phyloP scores from a whole-genome alignment of 1,139 yeast species.

The Suhomyces yuchorum region DNA sequence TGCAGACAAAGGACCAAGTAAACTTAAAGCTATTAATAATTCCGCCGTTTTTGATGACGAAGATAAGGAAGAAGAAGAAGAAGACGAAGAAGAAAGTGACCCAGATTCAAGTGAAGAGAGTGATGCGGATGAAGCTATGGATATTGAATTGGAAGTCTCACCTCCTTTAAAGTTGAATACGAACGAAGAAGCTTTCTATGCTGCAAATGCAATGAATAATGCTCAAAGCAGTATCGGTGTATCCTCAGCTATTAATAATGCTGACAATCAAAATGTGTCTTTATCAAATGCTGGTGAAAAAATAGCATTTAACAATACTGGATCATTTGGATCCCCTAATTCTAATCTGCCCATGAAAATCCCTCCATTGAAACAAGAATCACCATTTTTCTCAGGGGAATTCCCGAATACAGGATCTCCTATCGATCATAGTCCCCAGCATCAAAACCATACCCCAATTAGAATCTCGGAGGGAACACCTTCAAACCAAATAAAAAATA shows the following conservation, averaged over 20 bases:
- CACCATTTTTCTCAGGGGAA: conserved; percentile 33
- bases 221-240: neutral
- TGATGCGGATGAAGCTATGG: conserved; percentile 39
- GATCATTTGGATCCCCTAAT: conserved; percentile 32
- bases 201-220: neutral
- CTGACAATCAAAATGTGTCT: neutral
- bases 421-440: conserved; percentile 21
- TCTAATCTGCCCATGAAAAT: conserved; percentile 19
- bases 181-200: conserved; percentile 20
- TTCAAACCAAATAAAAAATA: conserved; percentile 1
- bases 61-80: conserved; percentile 6
- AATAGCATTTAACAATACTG: conserved; percentile 11
- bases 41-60: conserved; percentile 3
- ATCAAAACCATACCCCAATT: conserved; percentile 13
- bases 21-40: conserved; percentile 1
- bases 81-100: conserved; percentile 8
- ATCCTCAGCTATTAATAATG: neutral
- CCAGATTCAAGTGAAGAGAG: conserved; percentile 34
- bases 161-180: conserved; percentile 38
- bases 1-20: conserved; percentile 4
- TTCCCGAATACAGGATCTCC: conserved; percentile 25
- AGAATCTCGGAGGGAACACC: conserved; percentile 5
- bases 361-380: conserved; percentile 26
- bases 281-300: conserved; percentile 1
- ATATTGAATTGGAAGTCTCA: conserved; percentile 21